These are phyloP conservation scores for Suhomyces bolitotheri DNA, from an alignment of 1,139 yeast genomes.

Conservation along the genomic window DNA sequence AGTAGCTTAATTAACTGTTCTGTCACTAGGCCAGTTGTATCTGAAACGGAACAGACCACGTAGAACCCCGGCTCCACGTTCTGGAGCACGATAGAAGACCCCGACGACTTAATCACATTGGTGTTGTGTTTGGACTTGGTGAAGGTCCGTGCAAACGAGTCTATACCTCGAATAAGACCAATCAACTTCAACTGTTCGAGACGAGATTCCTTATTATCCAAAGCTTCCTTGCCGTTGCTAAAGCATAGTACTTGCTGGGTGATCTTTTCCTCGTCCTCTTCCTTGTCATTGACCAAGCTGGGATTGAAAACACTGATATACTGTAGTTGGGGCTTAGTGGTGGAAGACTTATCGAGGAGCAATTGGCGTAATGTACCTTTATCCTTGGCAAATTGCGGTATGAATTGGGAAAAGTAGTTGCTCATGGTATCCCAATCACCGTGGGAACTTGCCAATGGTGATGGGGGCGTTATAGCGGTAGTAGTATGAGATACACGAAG, in stretches of 20 bases:
- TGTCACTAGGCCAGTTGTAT: slow-evolving; percentile 23
- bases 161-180: slow-evolving; percentile 43
- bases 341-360: slow-evolving; percentile 1
- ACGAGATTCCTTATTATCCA: slow-evolving; percentile 4
- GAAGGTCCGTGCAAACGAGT: slow-evolving; percentile 28
- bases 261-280: slow-evolving; percentile 32
- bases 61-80: slow-evolving; percentile 29
- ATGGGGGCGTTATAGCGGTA: too few species aligned
- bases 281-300: slow-evolving; percentile 9
- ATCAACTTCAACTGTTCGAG: slow-evolving; percentile 33
- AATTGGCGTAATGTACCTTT: slow-evolving; percentile 2
- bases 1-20: slow-evolving; percentile 31
- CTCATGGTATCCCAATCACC: slow-evolving; percentile 12
- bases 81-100: slow-evolving; percentile 29
- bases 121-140: slow-evolving; percentile 12
- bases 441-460: too few species aligned
- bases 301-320: slow-evolving; percentile 18
- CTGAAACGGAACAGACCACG: slow-evolving; percentile 31
- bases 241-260: slow-evolving; percentile 34
- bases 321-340: slow-evolving; percentile 11
- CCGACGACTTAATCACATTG: slow-evolving; percentile 28
- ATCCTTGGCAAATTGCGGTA: slow-evolving; percentile 14
- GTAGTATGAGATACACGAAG: too few species aligned
- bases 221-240: slow-evolving; percentile 18
- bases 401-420: slow-evolving; percentile 19